Evolutionary conservation across 805 yeast species (phyloP), one percentile per base, ranked within the genome.

Genomic region (Yarrowia deformans): DNA sequence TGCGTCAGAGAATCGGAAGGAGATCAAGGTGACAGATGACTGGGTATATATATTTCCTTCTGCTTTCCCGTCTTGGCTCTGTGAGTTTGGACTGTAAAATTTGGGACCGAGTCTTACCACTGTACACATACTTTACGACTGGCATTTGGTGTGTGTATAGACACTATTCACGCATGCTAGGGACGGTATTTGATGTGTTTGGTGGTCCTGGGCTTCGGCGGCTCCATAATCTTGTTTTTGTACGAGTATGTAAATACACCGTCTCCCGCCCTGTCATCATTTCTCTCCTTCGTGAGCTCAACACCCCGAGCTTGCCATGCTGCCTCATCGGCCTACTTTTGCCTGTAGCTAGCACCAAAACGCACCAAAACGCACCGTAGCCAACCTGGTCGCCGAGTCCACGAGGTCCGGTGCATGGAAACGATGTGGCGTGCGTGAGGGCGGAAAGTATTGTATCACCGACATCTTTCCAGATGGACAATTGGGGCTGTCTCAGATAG

Each of bases 71-170:
- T 18, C 60, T 39, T 54, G 13, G 45, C 39, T 54, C 39, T 13
- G 60, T 54, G 60, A 54, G 60, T 54, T 54, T 54, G 60, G 60
- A 39, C 45, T 54, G 60, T 54, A 54, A 12, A 8, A 54, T 37
- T 54, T 37, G 40, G 29, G 34, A 18, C 45, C 18, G 45, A 3
- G 19, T n/a, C n/a, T n/a, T n/a, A n/a, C n/a, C n/a, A n/a, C n/a
- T n/a, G n/a, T n/a, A n/a, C n/a, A 23, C 29, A 23, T 23, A n/a
- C 58, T 52, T 39, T 50, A 52, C 23, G 18, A 35, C 18, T 7
- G 52, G 6, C 8, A 48, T 48, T 5, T 29, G 34, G 8, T 12
- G 52, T 8, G 12, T 12, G 14, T 8, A 23, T 23, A 23, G 3
- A 23, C 3, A 23, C 29, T 23, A 23, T 23, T 23, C 29, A 23